Evolutionary conservation across 306 rosid genomes (phyloP).

Genomic region (Elaeagnus macrophylla): DNA sequence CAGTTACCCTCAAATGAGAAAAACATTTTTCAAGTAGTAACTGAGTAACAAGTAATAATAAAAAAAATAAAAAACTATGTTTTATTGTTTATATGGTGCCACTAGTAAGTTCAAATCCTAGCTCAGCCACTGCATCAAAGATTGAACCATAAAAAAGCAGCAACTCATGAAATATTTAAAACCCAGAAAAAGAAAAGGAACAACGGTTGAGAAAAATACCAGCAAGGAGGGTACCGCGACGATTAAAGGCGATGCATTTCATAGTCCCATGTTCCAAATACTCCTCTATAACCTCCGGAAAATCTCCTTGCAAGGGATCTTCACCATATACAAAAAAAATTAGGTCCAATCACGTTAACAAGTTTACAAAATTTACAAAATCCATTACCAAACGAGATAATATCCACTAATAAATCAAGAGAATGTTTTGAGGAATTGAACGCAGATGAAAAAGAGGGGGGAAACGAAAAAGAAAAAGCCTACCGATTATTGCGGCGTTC

Average conservation of each 20-base stretch:
- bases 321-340: constrained; percentile 9
- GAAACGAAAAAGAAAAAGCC: constrained; percentile 8
- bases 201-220: constrained; percentile 34
- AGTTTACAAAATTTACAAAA: no score
- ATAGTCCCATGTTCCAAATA: constrained; percentile 78
- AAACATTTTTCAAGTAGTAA: no score
- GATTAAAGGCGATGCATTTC: constrained; percentile 91
- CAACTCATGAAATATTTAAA: constrained; percentile 1
- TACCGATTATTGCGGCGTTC: constrained; percentile 68
- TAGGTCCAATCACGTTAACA: neutral
- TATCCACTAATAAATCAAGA: neutral
- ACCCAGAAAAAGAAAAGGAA: neutral
- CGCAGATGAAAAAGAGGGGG: neutral
- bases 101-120: no score
- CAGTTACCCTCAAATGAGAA: no score
- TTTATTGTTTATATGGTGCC: no score
- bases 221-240: constrained; percentile 94
- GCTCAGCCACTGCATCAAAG: no score
- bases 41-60: no score
- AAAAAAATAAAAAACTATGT: no score
- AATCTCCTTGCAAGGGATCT: constrained; percentile 95
- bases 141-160: neutral
- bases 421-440: neutral
- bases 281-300: constrained; percentile 97
- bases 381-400: neutral